These are phyloP conservation scores for Ophiostoma ulmi DNA, from an alignment of 2,329 filamentous ascomycete species.

Conservation along the genomic window DNA sequence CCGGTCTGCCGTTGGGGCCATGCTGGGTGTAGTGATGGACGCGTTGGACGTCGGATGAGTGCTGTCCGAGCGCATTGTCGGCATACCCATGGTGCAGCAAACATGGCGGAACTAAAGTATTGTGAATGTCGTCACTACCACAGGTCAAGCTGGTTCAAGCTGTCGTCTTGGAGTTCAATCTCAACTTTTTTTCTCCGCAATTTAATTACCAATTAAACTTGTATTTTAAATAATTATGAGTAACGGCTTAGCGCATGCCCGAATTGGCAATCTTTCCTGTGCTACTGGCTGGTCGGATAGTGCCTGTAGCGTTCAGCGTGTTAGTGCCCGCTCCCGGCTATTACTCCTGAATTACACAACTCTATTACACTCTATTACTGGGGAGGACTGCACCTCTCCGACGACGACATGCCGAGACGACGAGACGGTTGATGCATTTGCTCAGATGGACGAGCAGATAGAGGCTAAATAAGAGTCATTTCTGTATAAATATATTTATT, in stretches of 20 bases:
- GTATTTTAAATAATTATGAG: background rate
- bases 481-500: too few species aligned
- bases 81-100: conserved; percentile 48
- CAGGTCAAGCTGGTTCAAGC: background rate
- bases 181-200: conserved; percentile 12
- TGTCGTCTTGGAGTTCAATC: background rate
- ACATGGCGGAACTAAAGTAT: conserved; percentile 31
- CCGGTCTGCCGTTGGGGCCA: background rate
- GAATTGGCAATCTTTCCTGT: conserved; percentile 20
- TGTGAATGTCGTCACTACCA: background rate
- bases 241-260: background rate
- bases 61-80: conserved; percentile 43
- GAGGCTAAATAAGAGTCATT: too few species aligned
- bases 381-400: too few species aligned
- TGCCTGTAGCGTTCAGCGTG: background rate
- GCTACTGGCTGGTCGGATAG: background rate
- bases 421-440: too few species aligned
- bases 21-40: conserved; percentile 36
- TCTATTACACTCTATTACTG: too few species aligned
- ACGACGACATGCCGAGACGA: too few species aligned
- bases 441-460: too few species aligned
- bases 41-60: conserved; percentile 32
- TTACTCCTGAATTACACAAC: background rate
- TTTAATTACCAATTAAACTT: conserved; percentile 6
- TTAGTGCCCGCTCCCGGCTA: background rate